Evolutionary conservation across 2,329 filamentous ascomycete species (phyloP).

Genomic region (Scedosporium dehoogii): DNA sequence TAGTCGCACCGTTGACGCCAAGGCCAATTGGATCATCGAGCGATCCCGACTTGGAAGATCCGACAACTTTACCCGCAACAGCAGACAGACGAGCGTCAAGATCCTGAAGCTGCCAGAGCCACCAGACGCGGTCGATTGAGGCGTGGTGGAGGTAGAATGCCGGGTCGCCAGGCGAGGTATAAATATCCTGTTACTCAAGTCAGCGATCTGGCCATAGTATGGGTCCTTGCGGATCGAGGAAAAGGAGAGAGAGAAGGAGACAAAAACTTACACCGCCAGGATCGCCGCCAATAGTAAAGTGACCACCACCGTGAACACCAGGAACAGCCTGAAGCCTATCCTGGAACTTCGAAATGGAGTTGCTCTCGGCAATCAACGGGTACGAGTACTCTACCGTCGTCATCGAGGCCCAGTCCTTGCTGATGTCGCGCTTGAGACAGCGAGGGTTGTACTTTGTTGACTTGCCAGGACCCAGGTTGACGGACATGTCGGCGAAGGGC

Average conservation of each 20-base stretch:
- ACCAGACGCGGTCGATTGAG: slow-evolving; percentile 15
- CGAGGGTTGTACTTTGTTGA: slow-evolving; percentile 30
- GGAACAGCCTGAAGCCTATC: slow-evolving; percentile 1
- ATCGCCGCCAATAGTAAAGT: slow-evolving; percentile 30
- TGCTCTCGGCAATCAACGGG: slow-evolving; percentile 9
- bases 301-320: slow-evolving; percentile 25
- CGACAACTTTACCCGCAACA: not conserved
- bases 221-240: not conserved
- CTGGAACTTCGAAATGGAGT: slow-evolving; percentile 10
- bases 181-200: slow-evolving; percentile 19
- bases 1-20: slow-evolving; percentile 2
- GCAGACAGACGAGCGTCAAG: not conserved
- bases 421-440: slow-evolving; percentile 27
- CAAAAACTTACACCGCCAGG: slow-evolving; percentile 3
- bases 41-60: not conserved
- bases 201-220: not conserved
- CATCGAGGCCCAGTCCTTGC: slow-evolving; percentile 12
- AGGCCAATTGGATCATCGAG: slow-evolving; percentile 8
- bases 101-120: slow-evolving; percentile 11
- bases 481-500: slow-evolving; percentile 28
- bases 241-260: too few species aligned
- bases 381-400: slow-evolving; percentile 16
- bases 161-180: slow-evolving; percentile 26
- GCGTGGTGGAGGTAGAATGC: slow-evolving; percentile 23
- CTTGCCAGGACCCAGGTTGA: slow-evolving; percentile 29